Evolutionary conservation across 1,139 yeast species (phyloP).

Genomic region (Scheffersomyces segobiensis): DNA sequence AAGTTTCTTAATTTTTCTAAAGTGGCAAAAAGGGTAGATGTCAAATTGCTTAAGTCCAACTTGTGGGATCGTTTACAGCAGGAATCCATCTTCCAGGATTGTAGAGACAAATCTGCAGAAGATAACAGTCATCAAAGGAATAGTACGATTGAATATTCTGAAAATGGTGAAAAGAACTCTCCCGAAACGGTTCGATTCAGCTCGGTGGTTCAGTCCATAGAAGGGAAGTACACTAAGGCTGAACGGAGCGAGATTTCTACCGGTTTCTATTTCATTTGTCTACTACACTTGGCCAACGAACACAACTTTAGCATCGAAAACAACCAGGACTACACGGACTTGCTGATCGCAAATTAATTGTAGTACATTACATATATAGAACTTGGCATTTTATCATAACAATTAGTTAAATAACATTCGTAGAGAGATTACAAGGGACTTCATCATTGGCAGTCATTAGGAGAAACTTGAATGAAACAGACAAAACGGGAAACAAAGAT

Average conservation of each 20-base stretch:
- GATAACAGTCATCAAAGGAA: neutral
- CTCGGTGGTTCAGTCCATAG: neutral
- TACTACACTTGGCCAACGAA: slow-evolving; percentile 86
- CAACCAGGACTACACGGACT: neutral
- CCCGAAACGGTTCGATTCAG: neutral
- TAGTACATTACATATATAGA: neutral
- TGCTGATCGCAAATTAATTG: neutral
- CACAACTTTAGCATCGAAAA: slow-evolving; percentile 53
- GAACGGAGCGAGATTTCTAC: slow-evolving; percentile 72
- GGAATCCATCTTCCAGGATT: neutral
- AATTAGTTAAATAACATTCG: neutral
- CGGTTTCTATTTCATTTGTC: slow-evolving; percentile 82
- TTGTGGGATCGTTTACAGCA: slow-evolving; percentile 6
- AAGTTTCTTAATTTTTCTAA: neutral
- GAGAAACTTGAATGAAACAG: neutral
- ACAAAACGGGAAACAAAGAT: neutral
- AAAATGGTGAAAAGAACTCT: neutral
- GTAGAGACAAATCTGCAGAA: neutral
- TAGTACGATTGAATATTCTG: neutral
- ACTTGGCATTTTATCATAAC: neutral
- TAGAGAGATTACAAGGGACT: neutral
- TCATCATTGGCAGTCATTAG: neutral
- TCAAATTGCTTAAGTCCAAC: slow-evolving; percentile 6
- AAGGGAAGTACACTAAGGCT: neutral
- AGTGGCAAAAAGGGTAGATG: neutral